Base-by-base conservation (phyloP, 768 basidiomycete species). In the Hortiboletus campestris region DNA sequence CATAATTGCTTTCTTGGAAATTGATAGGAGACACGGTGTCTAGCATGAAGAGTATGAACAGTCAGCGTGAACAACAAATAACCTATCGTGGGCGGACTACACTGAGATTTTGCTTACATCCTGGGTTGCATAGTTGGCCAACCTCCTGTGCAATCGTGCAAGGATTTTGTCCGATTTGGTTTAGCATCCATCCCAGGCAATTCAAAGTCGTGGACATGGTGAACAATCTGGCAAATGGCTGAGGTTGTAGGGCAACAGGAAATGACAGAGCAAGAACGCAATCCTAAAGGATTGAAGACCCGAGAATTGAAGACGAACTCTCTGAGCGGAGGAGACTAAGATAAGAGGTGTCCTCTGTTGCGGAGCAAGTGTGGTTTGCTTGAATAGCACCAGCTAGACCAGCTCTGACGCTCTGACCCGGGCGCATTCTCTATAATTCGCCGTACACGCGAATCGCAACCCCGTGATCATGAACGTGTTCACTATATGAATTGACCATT, bases 1-100 rank as follows among this genome's bases (percentile, higher is more conserved):
- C n/a, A 7, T 60, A 70, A 7, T 35, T 25, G 3, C 11, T 53
- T 44, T 69, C 64, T 56, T 53, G 38, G 35, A 68, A 68, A 39
- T 46, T 32, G 6, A 13, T 43, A 19, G 14, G 14, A 20, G 56
- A 56, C 16, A 69, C 53, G n/a, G 49, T 45, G 17, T 67, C 67
- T 68, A 17, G 17, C 25, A 19, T 17, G 20, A 39, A 47, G 14
- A n/a, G n/a, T 25, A 20, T 16, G 28, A 34, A 46, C 11, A 16
- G n/a, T 51, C n/a, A 57, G 48, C 8, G 42, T 10, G n/a, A 9
- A 51, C 14, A 17, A 16, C 46, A 19, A 16, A 11, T 17, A 22
- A n/a, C 7, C 17, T n/a, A 16, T 40, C 42, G 16, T 34, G 36
- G 40, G 36, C 29, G 0, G 20, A 35, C 12, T 40, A n/a, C 28